Conservation (phyloP, 31 red algal species). For the Bonnemaisonia californica region DNA sequence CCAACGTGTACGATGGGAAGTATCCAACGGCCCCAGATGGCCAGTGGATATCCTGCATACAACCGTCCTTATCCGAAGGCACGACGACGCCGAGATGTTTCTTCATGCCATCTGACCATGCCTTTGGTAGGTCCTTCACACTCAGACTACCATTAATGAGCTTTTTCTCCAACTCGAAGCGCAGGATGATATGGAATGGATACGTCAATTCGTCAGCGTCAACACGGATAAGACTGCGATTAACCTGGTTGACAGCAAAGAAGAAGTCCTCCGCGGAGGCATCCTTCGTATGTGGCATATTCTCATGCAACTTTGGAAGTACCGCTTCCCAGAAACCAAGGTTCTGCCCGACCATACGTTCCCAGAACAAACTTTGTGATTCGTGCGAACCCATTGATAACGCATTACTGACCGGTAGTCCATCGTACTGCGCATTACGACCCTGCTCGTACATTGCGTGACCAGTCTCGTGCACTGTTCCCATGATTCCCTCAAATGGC, state of each 20-base stretch:
- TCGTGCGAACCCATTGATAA: constrained; percentile 75
- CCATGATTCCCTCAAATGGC: constrained; percentile 76
- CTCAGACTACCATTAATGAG: constrained; percentile 51
- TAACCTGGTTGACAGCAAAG: constrained; percentile 68
- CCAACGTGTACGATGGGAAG: constrained; percentile 78
- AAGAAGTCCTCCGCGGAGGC: constrained; percentile 57
- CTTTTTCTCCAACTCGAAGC: constrained; percentile 71
- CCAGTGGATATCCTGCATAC: constrained; percentile 89
- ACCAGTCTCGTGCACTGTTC: constrained; percentile 75
- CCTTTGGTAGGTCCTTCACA: constrained; percentile 60
- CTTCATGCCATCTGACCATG: constrained; percentile 76
- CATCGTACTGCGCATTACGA: constrained; percentile 39
- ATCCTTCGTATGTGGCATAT: constrained; percentile 63
- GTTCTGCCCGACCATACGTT: constrained; percentile 71
- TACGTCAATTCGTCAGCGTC: constrained; percentile 79
- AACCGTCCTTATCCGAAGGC: constrained; percentile 44
- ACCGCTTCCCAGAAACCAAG: constrained; percentile 51
- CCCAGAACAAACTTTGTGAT: constrained; percentile 83
- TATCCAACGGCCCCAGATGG: constrained; percentile 73
- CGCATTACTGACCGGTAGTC: constrained; percentile 54
- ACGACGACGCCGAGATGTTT: constrained; percentile 70
- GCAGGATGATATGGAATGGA: constrained; percentile 82
- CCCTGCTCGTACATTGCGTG: constrained; percentile 88
- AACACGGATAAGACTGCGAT: constrained; percentile 69
- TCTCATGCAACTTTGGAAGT: constrained; percentile 45